These are phyloP conservation scores for Rhinocladiella mackenziei DNA, from an alignment of 2,329 filamentous ascomycete genomes.

Conservation along the genomic window DNA sequence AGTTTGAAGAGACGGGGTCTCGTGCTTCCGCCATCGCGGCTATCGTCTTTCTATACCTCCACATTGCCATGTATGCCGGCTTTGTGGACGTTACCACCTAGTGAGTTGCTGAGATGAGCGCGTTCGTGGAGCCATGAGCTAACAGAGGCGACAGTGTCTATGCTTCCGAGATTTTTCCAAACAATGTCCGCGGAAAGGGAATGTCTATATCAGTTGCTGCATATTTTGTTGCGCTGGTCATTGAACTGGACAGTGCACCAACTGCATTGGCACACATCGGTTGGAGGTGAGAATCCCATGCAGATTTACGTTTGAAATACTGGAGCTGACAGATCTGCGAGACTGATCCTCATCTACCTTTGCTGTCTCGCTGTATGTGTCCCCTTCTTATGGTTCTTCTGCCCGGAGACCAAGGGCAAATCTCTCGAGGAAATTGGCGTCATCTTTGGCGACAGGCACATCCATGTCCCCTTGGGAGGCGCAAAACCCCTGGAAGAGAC, in stretches of 20 bases:
- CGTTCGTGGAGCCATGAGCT: background rate
- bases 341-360: slow-evolving; percentile 73
- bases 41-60: slow-evolving; percentile 16
- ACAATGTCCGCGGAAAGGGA: slow-evolving; percentile 62
- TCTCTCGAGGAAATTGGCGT: slow-evolving; percentile 66
- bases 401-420: slow-evolving; percentile 67
- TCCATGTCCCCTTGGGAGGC: slow-evolving; percentile 6
- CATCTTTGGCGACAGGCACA: slow-evolving; percentile 21
- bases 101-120: slow-evolving; percentile 3
- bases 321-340: slow-evolving; percentile 58
- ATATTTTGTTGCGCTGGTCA: slow-evolving; percentile 46
- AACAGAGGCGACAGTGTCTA: slow-evolving; percentile 41
- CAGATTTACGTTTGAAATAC: background rate
- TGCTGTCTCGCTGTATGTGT: slow-evolving; percentile 64
- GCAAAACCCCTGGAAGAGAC: background rate
- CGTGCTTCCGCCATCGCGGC: slow-evolving; percentile 20
- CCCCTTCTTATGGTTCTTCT: slow-evolving; percentile 49
- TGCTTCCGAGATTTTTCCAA: slow-evolving; percentile 59
- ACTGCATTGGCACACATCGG: slow-evolving; percentile 56
- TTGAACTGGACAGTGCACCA: slow-evolving; percentile 33
- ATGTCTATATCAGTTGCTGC: slow-evolving; percentile 54
- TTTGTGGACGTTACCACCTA: slow-evolving; percentile 27
- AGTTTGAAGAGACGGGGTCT: slow-evolving; percentile 16
- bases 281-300: slow-evolving; percentile 10
- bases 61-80: slow-evolving; percentile 10